Base-by-base conservation (phyloP, 75 land plant species). In the Selaginella tamariscina region DNA sequence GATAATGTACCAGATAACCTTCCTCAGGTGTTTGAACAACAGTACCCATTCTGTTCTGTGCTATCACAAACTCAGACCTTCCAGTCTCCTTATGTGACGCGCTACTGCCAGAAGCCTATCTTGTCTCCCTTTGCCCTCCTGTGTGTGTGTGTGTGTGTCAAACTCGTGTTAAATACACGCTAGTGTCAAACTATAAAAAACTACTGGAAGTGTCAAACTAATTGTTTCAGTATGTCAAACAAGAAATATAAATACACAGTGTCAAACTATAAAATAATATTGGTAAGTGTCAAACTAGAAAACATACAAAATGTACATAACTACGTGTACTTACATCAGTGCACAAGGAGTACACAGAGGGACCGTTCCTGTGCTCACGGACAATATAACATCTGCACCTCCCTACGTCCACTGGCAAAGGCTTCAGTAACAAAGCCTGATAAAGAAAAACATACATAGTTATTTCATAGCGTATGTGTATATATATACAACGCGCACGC, bases 61-160 rank as follows among this genome's bases (percentile, higher is more conserved):
- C 84, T 31, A 88, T 65, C 0, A 67, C 49, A 44, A 85, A 88
- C 76, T 79, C 82, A 9, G 88, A 85, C 29, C 83, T 75, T 2
- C 92, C 88, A 13, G 67, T 20, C 73, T 70, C 56, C 88, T 65
- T 30, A 75, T 65, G 31, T 83, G 84, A 24, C 78, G 60, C 31
- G 92, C 92, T 54, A 88, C 81, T 11, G 92, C 92, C 24, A 88
- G 78, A 49, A 82, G 83, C 28, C 92, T 55, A 63, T 85, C 81
- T 63, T 81, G 88, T 27, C 92, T 33, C 22, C 92, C 92, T 39
- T 81, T 76, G 5, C 92, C 92, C 70, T 88, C 92, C 92, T 88
- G 74, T n/a, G n/a, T n/a, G n/a, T n/a, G n/a, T n/a, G n/a, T n/a
- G n/a, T n/a, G n/a, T n/a, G n/a, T n/a, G n/a, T n/a, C n/a, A n/a